Evolutionary conservation across 2,329 filamentous ascomycete genomes (phyloP), one percentile per base, ranked within the genome.

Genomic region (Malbranchea cinnamomea): DNA sequence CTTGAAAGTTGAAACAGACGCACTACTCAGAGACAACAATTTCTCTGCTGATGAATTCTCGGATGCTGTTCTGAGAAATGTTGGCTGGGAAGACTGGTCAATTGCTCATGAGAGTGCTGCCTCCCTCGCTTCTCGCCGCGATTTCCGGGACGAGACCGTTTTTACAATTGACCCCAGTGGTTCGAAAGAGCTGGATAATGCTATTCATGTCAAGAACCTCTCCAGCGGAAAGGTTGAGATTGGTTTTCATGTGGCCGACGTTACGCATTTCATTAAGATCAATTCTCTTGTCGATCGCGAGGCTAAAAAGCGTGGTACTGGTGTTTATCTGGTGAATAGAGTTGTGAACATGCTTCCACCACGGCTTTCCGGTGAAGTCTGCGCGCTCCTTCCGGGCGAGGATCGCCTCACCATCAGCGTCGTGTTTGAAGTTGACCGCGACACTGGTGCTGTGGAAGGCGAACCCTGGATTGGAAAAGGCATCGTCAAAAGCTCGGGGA

Each of bases 31-130:
- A 37, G 89, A 98, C 63, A 98, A 98, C 69, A 98, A 98, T 63
- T 98, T 98, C 50, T 80, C 81, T 9, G 85, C 85, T 0, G 89
- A 98, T 48, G 89, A 95, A 41, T 98, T 98, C 55, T 92, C 87
- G 4, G 89, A 98, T 47, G 87, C 89, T 33, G 89, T 98, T 28
- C 62, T 92, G 40, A 84, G 87, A 53, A 95, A 82, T 49, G 81
- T 95, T 40, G 82, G 82, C 22, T 78, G 84, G 42, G 82, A 92
- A 40, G 81, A 93, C 44, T 95, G 87, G 87, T 78, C 82, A 9
- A 61, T 94, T 30, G 69, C 72, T 22, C 81, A 78, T 47, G 87
- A 98, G 50, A 78, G 81, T 20, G 82, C 91, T 46, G 66, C 74
- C 25, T 66, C 68, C 26, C 52, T 94, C 22, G 65, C 74, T 32